Evolutionary conservation across 2,329 filamentous ascomycete species (phyloP).

Genomic region (Leptographium wingfieldii): DNA sequence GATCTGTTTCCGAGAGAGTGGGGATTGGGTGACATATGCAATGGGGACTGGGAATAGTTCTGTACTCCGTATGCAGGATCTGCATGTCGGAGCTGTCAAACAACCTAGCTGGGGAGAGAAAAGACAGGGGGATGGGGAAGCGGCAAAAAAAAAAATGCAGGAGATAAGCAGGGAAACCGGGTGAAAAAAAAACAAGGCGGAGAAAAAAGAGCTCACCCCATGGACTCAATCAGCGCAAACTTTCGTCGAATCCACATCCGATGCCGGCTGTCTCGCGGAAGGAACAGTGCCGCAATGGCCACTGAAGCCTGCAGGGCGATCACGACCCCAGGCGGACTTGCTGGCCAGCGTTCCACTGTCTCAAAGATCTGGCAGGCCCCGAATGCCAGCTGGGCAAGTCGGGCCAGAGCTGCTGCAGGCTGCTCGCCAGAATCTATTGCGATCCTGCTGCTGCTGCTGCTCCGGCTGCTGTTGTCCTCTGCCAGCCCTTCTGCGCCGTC

Average conservation of each 20-base stretch:
- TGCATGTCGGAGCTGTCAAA: too few species aligned
- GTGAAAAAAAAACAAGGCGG: background rate
- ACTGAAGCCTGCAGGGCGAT: conserved; percentile 64
- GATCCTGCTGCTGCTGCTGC: background rate
- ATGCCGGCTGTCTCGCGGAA: conserved; percentile 63
- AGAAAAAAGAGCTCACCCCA: conserved; percentile 11
- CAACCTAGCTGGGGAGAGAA: too few species aligned
- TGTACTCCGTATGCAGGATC: too few species aligned
- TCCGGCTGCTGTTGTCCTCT: background rate
- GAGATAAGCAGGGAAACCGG: background rate
- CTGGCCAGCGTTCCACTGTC: conserved; percentile 59
- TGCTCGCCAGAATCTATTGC: background rate
- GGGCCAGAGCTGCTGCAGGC: conserved; percentile 26
- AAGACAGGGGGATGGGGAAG: background rate
- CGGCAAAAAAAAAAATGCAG: conserved; percentile 2
- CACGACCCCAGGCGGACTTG: conserved; percentile 55
- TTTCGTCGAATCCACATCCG: conserved; percentile 69
- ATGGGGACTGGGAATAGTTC: background rate
- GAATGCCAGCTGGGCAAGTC: conserved; percentile 43
- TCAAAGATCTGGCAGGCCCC: conserved; percentile 69
- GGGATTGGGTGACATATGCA: too few species aligned
- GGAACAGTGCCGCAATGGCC: conserved; percentile 62
- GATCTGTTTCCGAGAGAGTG: too few species aligned
- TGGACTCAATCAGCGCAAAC: conserved; percentile 59
- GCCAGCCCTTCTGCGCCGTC: background rate